A percentile compares a stretch with the other conserved stretches of the same genome.
Conservation (phyloP, 805 yeast genomes). For the Clavispora phyllophila region DNA sequence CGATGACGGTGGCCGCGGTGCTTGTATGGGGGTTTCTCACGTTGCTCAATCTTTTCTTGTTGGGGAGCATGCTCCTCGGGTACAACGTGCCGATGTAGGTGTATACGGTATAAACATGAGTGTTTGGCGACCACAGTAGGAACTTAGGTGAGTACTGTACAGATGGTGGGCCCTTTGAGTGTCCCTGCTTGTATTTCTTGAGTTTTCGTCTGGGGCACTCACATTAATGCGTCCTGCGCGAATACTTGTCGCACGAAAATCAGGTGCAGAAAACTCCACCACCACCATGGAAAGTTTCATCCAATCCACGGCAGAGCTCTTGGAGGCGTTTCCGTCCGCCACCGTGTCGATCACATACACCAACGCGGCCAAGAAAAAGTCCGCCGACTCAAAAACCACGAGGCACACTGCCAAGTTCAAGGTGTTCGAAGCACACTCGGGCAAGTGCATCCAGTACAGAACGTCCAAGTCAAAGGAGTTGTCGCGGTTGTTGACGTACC, state of each 20-base stretch:
- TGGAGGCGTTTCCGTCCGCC: constrained; percentile 34
- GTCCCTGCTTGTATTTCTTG: no score
- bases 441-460: constrained; percentile 53
- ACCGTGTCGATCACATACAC: constrained; percentile 35
- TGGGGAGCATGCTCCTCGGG: constrained; percentile 46
- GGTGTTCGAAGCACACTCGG: constrained; percentile 59
- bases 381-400: constrained; percentile 16
- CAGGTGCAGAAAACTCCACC: background rate
- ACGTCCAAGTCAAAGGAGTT: constrained; percentile 69
- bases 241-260: background rate
- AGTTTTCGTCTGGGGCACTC: no score
- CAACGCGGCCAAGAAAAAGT: constrained; percentile 23
- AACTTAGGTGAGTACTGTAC: no score
- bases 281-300: constrained; percentile 21
- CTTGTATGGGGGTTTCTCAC: constrained; percentile 69
- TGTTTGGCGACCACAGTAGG: no score
- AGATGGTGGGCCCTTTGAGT: no score
- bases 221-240: background rate
- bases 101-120: no score
- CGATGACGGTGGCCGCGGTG: constrained; percentile 50
- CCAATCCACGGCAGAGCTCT: constrained; percentile 24
- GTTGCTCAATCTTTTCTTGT: constrained; percentile 64
- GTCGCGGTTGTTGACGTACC: constrained; percentile 61
- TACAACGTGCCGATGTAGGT: constrained; percentile 46
- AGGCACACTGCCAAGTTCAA: constrained; percentile 46